These are phyloP conservation scores for Tulasnella sp. DNA, from an alignment of 768 basidiomycete genomes.

Conservation along the genomic window DNA sequence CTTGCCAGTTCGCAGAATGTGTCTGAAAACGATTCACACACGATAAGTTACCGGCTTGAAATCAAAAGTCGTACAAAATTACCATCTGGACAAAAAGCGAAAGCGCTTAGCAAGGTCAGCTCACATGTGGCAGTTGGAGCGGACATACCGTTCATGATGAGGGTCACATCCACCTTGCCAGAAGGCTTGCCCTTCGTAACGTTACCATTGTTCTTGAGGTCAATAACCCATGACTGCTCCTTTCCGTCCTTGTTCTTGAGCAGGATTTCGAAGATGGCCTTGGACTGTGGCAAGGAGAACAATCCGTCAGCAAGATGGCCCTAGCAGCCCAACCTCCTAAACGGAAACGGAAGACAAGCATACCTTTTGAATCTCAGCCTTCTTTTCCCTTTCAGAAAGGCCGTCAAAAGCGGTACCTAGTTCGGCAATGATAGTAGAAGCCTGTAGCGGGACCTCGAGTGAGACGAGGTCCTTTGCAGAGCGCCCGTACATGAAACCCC, in stretches of 20 bases:
- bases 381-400: slow-evolving; percentile 49
- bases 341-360: neutral
- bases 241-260: slow-evolving; percentile 62
- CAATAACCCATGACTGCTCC: slow-evolving; percentile 78
- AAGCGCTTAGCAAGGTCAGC: neutral
- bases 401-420: slow-evolving; percentile 42
- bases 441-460: slow-evolving; percentile 29
- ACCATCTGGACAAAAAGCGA: no score
- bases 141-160: slow-evolving; percentile 44
- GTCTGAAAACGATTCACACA: slow-evolving; percentile 26
- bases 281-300: slow-evolving; percentile 40
- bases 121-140: no score
- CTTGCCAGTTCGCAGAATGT: slow-evolving; percentile 56
- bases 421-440: slow-evolving; percentile 49
- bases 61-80: neutral
- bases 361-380: slow-evolving; percentile 36
- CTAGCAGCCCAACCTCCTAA: neutral
- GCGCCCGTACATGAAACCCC: slow-evolving; percentile 2
- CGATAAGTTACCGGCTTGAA: neutral
- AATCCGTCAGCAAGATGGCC: neutral
- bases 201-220: slow-evolving; percentile 72
- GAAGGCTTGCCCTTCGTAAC: slow-evolving; percentile 52
- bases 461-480: neutral
- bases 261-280: slow-evolving; percentile 77
- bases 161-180: slow-evolving; percentile 71